Evolutionary conservation across 495 filamentous ascomycete species (phyloP).

Genomic region (Rhizodiscina lignyota): DNA sequence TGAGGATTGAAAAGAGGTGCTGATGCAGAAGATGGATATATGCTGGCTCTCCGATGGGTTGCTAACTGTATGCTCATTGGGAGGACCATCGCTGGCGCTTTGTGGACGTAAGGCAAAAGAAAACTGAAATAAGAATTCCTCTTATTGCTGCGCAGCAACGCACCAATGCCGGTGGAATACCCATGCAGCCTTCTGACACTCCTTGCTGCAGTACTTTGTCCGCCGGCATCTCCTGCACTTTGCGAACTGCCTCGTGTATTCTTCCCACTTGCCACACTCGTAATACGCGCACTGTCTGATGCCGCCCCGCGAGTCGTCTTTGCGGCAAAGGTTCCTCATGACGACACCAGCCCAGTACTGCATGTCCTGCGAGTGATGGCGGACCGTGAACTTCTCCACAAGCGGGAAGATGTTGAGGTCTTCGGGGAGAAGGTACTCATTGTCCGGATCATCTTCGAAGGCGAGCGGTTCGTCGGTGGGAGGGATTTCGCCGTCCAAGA

Average conservation of each 20-base stretch:
- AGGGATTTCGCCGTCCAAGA: constrained; percentile 51
- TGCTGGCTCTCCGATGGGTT: too few species aligned
- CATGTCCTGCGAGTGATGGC: constrained; percentile 90
- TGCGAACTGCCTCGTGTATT: constrained; percentile 88
- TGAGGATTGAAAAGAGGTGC: too few species aligned
- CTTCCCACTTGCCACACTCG: constrained; percentile 95
- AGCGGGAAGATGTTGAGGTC: constrained; percentile 97
- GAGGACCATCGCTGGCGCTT: too few species aligned
- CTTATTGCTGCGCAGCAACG: constrained; percentile 42
- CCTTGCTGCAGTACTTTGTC: constrained; percentile 99
- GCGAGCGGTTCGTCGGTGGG: constrained; percentile 23
- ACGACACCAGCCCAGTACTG: constrained; percentile 98
- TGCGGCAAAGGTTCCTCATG: constrained; percentile 96
- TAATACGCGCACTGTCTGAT: constrained; percentile 96
- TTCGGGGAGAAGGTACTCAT: constrained; percentile 83
- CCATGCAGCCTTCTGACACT: constrained; percentile 98
- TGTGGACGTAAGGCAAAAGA: too few species aligned
- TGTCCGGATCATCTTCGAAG: constrained; percentile 37
- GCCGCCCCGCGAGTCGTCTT: constrained; percentile 84
- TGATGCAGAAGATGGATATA: too few species aligned
- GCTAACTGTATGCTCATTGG: too few species aligned
- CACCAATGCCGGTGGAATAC: constrained; percentile 97
- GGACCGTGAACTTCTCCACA: constrained; percentile 94
- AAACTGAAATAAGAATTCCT: too few species aligned
- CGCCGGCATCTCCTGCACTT: constrained; percentile 93